Evolutionary conservation across 176 grass and related monocot genomes (phyloP).

Genomic region (Coix lacrymajobi): DNA sequence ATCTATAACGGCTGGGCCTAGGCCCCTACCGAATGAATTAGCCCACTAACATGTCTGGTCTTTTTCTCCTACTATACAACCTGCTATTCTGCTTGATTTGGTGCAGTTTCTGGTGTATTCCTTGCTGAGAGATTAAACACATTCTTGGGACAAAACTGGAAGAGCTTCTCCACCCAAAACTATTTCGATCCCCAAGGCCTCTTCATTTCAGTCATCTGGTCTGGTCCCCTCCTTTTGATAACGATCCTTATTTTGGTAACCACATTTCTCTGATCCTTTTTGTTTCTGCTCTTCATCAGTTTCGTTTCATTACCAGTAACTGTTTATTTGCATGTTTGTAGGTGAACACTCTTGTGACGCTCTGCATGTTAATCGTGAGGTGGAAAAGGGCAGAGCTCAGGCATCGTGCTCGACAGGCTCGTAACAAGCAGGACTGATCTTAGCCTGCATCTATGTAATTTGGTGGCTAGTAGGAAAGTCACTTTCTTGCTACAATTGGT

Average conservation of each 20-base stretch:
- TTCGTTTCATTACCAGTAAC: background rate
- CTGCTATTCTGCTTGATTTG: background rate
- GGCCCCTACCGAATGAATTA: no score
- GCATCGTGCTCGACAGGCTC: conserved; percentile 48
- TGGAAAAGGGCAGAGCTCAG: conserved; percentile 86
- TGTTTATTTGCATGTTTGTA: conserved; percentile 14
- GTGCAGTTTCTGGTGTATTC: conserved; percentile 86
- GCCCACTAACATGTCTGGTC: no score
- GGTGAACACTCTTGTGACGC: conserved; percentile 83
- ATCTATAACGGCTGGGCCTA: no score
- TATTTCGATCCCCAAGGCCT: conserved; percentile 87
- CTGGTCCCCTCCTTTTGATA: conserved; percentile 69
- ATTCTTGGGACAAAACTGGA: conserved; percentile 71
- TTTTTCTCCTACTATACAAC: no score
- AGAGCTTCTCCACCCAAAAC: conserved; percentile 86
- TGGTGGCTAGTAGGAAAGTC: background rate
- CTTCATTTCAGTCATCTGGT: conserved; percentile 91
- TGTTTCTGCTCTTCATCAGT: background rate
- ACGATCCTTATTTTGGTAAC: conserved; percentile 77
- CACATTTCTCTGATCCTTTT: background rate
- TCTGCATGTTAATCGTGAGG: conserved; percentile 66
- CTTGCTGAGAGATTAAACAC: conserved; percentile 72
- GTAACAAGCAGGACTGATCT: conserved; percentile 69
- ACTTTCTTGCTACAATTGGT: background rate
- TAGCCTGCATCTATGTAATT: conserved; percentile 2